phyloP scores from a whole-genome alignment of 805 yeast genomes.

The Sugiyamaella americana region DNA sequence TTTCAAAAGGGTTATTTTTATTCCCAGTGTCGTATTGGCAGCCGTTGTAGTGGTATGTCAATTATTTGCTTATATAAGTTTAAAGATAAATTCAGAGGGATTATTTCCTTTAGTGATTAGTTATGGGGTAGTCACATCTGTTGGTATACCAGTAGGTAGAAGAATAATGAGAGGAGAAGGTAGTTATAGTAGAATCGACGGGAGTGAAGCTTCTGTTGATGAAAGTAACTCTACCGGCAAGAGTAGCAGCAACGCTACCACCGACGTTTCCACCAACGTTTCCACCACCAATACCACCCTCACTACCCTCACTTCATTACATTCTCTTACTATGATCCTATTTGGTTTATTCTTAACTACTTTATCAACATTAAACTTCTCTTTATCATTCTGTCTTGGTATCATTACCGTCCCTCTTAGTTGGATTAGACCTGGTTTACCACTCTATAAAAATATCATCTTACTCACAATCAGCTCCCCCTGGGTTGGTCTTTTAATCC shows the following conservation, averaged over 20 bases:
- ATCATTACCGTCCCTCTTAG: constrained; percentile 70
- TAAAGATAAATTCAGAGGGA: constrained; percentile 5
- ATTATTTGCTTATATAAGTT: constrained; percentile 14
- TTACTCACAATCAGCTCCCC: constrained; percentile 48
- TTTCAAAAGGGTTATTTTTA: constrained; percentile 3
- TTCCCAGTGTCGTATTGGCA: constrained; percentile 10
- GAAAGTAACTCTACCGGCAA: neutral
- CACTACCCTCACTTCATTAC: constrained; percentile 28
- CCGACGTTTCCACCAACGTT: constrained; percentile 2
- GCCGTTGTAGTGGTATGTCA: constrained; percentile 2
- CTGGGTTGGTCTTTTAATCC: constrained; percentile 34
- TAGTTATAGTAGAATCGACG: neutral
- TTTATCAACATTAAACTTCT: constrained; percentile 73
- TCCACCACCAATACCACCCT: no score
- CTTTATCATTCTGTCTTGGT: constrained; percentile 70
- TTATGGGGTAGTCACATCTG: neutral
- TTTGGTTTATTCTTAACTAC: constrained; percentile 67
- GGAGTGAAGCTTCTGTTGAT: neutral
- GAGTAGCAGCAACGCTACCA: neutral
- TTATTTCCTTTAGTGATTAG: constrained; percentile 3
- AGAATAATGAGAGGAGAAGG: neutral
- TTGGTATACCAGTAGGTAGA: neutral
- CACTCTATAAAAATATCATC: constrained; percentile 13
- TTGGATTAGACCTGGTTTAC: constrained; percentile 40
- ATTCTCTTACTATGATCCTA: constrained; percentile 48